A percentile compares a stretch with the other conserved stretches of the same genome.
Conservation (phyloP, 2,329 filamentous ascomycete species). For the Beauveria medogensis region DNA sequence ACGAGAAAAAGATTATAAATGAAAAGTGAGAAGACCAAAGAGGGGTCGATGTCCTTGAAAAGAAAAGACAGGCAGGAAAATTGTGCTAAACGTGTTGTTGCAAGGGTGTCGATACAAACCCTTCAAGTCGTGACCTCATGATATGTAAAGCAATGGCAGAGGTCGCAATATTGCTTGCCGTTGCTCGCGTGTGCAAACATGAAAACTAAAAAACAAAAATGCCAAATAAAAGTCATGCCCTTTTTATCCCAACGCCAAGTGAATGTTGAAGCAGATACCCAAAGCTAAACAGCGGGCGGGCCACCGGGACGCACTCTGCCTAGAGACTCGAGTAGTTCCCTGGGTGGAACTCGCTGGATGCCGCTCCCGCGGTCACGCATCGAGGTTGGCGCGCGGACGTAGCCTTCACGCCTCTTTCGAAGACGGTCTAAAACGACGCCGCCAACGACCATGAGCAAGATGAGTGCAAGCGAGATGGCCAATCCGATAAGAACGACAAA, state of each 20-base stretch:
- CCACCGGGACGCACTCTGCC: constrained; percentile 39
- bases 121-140: constrained; percentile 7
- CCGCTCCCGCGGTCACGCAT: constrained; percentile 53
- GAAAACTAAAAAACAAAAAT: not conserved
- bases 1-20: not conserved
- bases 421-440: constrained; percentile 69
- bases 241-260: constrained; percentile 31
- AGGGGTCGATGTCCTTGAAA: not conserved
- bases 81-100: not conserved
- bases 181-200: not conserved
- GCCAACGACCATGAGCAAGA: constrained; percentile 67
- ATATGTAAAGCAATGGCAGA: constrained; percentile 3
- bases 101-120: not conserved
- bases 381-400: constrained; percentile 65
- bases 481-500: constrained; percentile 76
- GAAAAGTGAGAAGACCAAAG: constrained; percentile 10
- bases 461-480: constrained; percentile 67
- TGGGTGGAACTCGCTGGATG: constrained; percentile 52
- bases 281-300: constrained; percentile 43
- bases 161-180: constrained; percentile 1
- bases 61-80: constrained; percentile 1
- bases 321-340: constrained; percentile 49
- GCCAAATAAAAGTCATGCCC: constrained; percentile 13
- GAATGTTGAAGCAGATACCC: constrained; percentile 19
- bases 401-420: constrained; percentile 71